These are phyloP conservation scores for Phaeosphaeriaceae sp. DNA, from an alignment of 2,329 filamentous ascomycete species.

Conservation along the genomic window DNA sequence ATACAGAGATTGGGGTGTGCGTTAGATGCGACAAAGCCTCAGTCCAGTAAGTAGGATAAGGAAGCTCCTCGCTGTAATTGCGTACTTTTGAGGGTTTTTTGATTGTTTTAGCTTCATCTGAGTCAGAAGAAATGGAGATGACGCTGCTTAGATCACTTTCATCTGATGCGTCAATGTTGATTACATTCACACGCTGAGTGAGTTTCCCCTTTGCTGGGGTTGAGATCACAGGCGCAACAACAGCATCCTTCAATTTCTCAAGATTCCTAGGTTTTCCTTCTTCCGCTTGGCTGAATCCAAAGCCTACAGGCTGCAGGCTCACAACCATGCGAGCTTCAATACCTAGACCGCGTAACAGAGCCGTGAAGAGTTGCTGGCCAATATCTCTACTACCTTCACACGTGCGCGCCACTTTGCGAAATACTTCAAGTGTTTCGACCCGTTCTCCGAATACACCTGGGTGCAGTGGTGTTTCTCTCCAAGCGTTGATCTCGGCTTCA, in stretches of 20 bases:
- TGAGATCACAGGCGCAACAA: not conserved
- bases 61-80: constrained; percentile 74
- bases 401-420: constrained; percentile 70
- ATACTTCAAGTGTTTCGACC: constrained; percentile 69
- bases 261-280: constrained; percentile 66
- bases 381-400: constrained; percentile 86
- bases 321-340: constrained; percentile 84
- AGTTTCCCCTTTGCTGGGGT: constrained; percentile 9
- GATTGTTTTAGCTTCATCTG: constrained; percentile 58
- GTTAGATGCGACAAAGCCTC: constrained; percentile 86
- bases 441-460: constrained; percentile 75
- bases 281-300: constrained; percentile 88
- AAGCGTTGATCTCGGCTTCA: constrained; percentile 74
- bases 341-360: constrained; percentile 78
- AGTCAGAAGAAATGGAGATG: constrained; percentile 55
- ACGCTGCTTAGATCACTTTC: constrained; percentile 50
- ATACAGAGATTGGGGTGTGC: constrained; percentile 78
- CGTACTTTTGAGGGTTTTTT: constrained; percentile 54
- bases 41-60: constrained; percentile 90
- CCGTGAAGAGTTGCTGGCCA: constrained; percentile 88
- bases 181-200: constrained; percentile 3
- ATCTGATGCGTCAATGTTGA: constrained; percentile 49
- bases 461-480: constrained; percentile 68
- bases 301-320: constrained; percentile 84
- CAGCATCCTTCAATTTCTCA: constrained; percentile 19